Evolutionary conservation across 345 rosid genomes (phyloP).

Genomic region (Erysimum cheiranthoides): DNA sequence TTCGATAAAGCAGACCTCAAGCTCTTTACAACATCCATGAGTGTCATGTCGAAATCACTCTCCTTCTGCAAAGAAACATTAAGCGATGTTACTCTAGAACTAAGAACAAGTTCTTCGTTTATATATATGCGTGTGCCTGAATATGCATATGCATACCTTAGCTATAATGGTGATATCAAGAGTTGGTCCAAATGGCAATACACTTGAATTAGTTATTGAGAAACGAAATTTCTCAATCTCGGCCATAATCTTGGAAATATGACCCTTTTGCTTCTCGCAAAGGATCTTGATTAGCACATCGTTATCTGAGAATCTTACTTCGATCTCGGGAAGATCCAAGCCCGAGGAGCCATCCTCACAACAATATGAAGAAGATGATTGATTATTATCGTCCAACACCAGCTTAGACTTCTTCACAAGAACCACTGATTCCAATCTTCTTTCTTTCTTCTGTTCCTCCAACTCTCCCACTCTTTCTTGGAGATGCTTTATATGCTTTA

Average conservation of each 20-base stretch:
- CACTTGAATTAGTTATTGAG: constrained; percentile 61
- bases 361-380: constrained; percentile 45
- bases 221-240: constrained; percentile 71
- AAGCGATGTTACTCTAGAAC: not conserved
- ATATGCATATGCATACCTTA: constrained; percentile 53
- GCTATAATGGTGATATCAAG: constrained; percentile 75
- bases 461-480: constrained; percentile 74
- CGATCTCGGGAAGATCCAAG: constrained; percentile 72
- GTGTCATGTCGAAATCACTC: constrained; percentile 61
- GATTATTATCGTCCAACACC: constrained; percentile 50
- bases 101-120: not conserved
- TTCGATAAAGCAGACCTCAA: constrained; percentile 56
- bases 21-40: constrained; percentile 73
- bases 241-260: constrained; percentile 60
- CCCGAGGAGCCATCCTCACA: constrained; percentile 37
- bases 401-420: constrained; percentile 74
- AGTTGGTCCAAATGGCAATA: constrained; percentile 74
- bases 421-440: constrained; percentile 69
- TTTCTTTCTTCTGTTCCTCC: constrained; percentile 72
- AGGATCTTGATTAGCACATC: constrained; percentile 77
- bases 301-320: constrained; percentile 72
- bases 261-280: constrained; percentile 75
- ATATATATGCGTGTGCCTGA: not conserved
- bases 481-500: constrained; percentile 81
- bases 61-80: constrained; percentile 64